Conservation (phyloP, 768 basidiomycete genomes). For the Royoungia palumana region DNA sequence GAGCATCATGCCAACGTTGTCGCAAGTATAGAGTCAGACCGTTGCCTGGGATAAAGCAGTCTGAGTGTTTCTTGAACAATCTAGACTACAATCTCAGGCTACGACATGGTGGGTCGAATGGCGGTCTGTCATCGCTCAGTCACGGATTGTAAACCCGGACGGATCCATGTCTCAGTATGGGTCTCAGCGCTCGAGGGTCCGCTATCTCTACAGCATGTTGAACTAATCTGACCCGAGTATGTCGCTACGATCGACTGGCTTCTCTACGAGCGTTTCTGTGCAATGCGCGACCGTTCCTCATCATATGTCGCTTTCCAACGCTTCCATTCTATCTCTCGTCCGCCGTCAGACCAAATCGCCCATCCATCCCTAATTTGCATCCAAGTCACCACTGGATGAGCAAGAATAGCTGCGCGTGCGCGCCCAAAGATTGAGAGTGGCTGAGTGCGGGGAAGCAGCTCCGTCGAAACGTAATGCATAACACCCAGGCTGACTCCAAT, state of each 20-base stretch:
- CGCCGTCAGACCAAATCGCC: conserved; percentile 78
- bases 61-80: too few species aligned
- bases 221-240: conserved; percentile 39
- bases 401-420: conserved; percentile 46
- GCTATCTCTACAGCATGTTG: conserved; percentile 13
- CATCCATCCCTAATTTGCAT: conserved; percentile 76
- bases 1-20: not conserved
- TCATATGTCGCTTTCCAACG: conserved; percentile 63
- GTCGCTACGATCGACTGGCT: conserved; percentile 42
- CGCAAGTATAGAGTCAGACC: too few species aligned
- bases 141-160: too few species aligned
- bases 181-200: too few species aligned
- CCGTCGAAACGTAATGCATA: conserved; percentile 51
- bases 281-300: conserved; percentile 25
- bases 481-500: conserved; percentile 60
- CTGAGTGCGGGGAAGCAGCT: conserved; percentile 52
- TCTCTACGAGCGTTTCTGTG: conserved; percentile 19
- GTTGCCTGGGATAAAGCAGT: too few species aligned
- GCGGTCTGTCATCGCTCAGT: too few species aligned
- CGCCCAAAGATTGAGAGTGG: conserved; percentile 56
- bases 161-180: too few species aligned
- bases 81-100: too few species aligned
- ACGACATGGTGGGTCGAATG: too few species aligned
- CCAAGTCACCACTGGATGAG: conserved; percentile 60
- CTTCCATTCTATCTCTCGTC: conserved; percentile 67